Evolutionary conservation across 495 filamentous ascomycete species (phyloP).

Genomic region (Penicillium bialowiezense): DNA sequence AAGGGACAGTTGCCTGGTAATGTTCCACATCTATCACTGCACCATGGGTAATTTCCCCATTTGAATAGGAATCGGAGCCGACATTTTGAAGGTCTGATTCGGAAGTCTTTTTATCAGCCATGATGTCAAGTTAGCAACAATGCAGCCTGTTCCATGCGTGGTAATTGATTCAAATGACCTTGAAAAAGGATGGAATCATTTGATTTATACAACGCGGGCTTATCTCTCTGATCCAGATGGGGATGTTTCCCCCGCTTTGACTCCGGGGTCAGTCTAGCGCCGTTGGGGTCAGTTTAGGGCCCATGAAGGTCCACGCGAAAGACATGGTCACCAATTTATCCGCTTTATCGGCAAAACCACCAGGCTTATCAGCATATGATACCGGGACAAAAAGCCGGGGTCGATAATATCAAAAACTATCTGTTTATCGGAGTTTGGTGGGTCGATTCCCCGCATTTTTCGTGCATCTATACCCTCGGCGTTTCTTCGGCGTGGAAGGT

Average conservation of each 20-base stretch:
- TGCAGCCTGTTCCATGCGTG: neutral
- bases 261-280: neutral
- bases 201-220: neutral
- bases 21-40: constrained; percentile 12
- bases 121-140: neutral
- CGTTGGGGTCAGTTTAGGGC: neutral
- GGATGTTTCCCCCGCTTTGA: neutral
- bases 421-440: neutral
- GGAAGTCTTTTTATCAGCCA: constrained; percentile 16
- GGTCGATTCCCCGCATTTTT: constrained; percentile 8
- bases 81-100: neutral
- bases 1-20: constrained; percentile 18
- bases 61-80: neutral
- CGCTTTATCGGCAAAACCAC: neutral
- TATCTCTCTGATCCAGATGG: neutral
- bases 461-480: constrained; percentile 2
- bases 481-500: constrained; percentile 18
- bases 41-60: neutral
- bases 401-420: neutral
- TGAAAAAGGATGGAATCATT: neutral
- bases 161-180: neutral
- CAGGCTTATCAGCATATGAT: neutral
- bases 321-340: neutral
- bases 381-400: neutral
- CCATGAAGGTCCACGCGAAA: neutral